A percentile compares a stretch with the other conserved stretches of the same genome.
Conservation (phyloP, 805 yeast genomes). For the Pichia thaimueangensis region DNA sequence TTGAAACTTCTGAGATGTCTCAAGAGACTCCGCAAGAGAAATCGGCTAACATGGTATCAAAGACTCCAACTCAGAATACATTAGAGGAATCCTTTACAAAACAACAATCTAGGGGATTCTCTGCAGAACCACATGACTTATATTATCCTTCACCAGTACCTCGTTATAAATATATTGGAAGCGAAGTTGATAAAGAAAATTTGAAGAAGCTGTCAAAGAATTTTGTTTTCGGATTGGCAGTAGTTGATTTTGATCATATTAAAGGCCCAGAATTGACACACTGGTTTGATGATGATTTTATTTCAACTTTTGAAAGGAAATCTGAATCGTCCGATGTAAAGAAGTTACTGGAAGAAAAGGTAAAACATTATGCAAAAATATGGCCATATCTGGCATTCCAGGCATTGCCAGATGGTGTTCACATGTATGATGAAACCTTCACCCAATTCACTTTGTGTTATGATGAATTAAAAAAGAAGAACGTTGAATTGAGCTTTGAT, state of each 20-base stretch:
- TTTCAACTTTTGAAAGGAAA: neutral
- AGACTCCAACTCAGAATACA: too few species aligned
- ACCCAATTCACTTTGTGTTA: slow-evolving; percentile 80
- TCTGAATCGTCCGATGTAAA: neutral
- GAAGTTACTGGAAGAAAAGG: slow-evolving; percentile 22
- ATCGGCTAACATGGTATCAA: too few species aligned
- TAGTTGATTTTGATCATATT: slow-evolving; percentile 86
- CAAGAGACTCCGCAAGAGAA: too few species aligned
- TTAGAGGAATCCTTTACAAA: too few species aligned
- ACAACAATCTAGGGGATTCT: neutral
- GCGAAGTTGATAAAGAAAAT: slow-evolving; percentile 2
- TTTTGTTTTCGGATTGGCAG: slow-evolving; percentile 72
- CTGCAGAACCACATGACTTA: neutral
- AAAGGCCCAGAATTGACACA: slow-evolving; percentile 95
- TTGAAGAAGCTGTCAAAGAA: slow-evolving; percentile 7
- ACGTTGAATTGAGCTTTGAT: slow-evolving; percentile 38
- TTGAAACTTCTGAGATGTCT: too few species aligned
- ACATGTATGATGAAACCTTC: slow-evolving; percentile 87
- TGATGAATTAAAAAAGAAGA: slow-evolving; percentile 44
- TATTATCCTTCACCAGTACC: slow-evolving; percentile 2
- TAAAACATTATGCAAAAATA: slow-evolving; percentile 32
- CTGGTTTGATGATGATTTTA: slow-evolving; percentile 49
- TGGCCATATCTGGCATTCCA: slow-evolving; percentile 93
- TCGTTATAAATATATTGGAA: slow-evolving; percentile 8
- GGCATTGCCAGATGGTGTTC: slow-evolving; percentile 94